Percentiles rank a stretch among this genome's conserved stretches.
These are phyloP conservation scores for Coffea eugenioides DNA, from an alignment of 257 asterid genomes.

Conservation along the genomic window DNA sequence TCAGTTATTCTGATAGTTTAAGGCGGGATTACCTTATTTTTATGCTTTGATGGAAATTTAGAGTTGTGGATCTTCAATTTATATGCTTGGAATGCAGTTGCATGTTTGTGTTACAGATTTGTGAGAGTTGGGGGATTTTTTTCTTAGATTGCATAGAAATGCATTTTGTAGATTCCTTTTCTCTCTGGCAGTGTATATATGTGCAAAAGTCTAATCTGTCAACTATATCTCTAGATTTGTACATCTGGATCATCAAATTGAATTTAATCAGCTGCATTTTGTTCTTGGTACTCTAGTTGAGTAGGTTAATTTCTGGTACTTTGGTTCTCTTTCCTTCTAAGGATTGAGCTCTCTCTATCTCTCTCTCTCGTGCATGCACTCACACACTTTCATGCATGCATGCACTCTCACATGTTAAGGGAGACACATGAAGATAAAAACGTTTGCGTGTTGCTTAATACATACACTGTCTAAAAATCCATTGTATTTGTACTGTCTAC, in stretches of 20 bases:
- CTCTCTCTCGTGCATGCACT: background rate
- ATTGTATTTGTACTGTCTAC: background rate
- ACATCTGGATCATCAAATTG: background rate
- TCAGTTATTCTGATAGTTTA: no score
- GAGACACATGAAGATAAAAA: no score
- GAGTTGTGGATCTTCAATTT: no score
- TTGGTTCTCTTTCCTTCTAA: background rate
- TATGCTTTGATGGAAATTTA: no score
- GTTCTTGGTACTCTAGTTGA: no score
- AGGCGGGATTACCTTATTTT: no score
- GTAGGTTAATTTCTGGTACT: constrained; percentile 10
- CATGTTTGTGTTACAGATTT: no score
- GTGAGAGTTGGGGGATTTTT: background rate
- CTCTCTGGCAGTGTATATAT: background rate
- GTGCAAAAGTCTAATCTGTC: background rate
- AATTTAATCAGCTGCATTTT: background rate
- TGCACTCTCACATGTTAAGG: background rate
- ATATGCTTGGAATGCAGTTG: no score
- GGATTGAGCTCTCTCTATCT: background rate
- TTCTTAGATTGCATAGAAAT: background rate
- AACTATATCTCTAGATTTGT: background rate
- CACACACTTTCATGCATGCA: background rate
- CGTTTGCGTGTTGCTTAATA: background rate
- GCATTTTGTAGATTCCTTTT: background rate
- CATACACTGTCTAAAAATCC: background rate